Base-by-base conservation (phyloP, 2,329 filamentous ascomycete genomes). In the Arthrobotrys musiformis region DNA sequence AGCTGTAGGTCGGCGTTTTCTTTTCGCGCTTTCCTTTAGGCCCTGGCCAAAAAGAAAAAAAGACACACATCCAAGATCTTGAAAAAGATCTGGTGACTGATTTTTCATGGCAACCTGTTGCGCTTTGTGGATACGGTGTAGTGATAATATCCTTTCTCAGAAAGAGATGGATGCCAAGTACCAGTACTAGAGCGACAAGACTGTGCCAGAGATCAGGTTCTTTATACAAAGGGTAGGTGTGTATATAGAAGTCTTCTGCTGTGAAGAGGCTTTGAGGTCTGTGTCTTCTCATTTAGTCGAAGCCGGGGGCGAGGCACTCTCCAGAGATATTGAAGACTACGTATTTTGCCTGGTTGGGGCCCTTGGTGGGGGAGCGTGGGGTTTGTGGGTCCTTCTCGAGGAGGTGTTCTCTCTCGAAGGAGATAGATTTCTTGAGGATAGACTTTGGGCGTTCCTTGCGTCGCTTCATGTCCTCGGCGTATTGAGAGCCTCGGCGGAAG, bases 281-380 rank as follows among this genome's bases (percentile, higher is more conserved):
- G 30, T 24, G 60, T 48, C 13, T 26, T 66, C 15, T 61, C 52
- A 50, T 73, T 78, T 78, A 78, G 54, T 72, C 68, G 74, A 62
- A 78, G 48, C 74, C 74, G 35, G 74, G 74, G 54, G 73, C 68
- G 22, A 73, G 62, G 60, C 56, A 73, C 52, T 78, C 68, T 26
- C 68, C 68, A 46, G 67, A 72, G 46, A 78, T 78, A 26, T 78
- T 78, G 74, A 78, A 78, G 62, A 72, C 58, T 17, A 78, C 74
- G 26, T 67, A 77, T 56, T 77, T 77, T 37, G 70, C 73, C 46
- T 77, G 73, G 74, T 52, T 73, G 54, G 67, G 63, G 19, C 54
- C 37, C 28, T 78, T 78, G 30, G 60, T 77, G 35, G 73, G 73
- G 64, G 73, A 77, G 48, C 66, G 73, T 60, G 73, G 73, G 60